Conservation (phyloP, 2,329 filamentous ascomycete genomes). For the Microcera coccophila region DNA sequence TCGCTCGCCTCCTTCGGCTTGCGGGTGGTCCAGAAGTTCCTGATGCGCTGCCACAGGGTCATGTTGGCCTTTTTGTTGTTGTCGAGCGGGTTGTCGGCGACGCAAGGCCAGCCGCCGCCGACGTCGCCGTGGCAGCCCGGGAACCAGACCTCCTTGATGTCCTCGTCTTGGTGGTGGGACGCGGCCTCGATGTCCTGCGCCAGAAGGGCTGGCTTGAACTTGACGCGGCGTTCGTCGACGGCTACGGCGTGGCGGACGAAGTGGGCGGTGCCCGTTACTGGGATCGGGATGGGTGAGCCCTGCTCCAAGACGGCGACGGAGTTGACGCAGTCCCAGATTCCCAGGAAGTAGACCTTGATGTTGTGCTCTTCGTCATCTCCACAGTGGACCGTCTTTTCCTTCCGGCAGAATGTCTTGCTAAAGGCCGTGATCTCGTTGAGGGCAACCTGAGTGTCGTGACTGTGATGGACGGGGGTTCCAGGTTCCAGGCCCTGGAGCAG, state of each 20-base stretch:
- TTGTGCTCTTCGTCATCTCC: conserved; percentile 26
- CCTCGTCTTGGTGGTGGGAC: conserved; percentile 29
- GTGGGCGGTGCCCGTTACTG: conserved; percentile 39
- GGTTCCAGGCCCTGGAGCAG: conserved; percentile 17
- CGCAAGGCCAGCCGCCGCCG: conserved; percentile 49
- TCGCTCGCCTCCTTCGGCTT: conserved; percentile 30
- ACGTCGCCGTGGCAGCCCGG: conserved; percentile 52
- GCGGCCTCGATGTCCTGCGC: conserved; percentile 34
- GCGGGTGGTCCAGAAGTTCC: conserved; percentile 34
- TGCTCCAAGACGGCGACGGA: conserved; percentile 43
- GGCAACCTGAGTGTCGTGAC: conserved; percentile 21
- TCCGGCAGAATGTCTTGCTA: conserved; percentile 46
- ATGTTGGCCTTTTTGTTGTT: conserved; percentile 23
- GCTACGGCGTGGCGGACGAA: conserved; percentile 51
- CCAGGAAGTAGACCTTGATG: conserved; percentile 52
- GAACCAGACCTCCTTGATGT: conserved; percentile 52
- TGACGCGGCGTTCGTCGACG: conserved; percentile 51
- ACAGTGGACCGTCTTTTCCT: conserved; percentile 22
- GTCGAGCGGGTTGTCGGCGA: conserved; percentile 23
- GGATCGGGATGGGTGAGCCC: conserved; percentile 36
- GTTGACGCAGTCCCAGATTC: conserved; percentile 53
- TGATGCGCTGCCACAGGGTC: conserved; percentile 34
- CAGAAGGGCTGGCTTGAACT: conserved; percentile 51
- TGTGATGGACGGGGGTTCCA: conserved; percentile 19
- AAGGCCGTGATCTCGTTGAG: conserved; percentile 42